Percentiles rank a stretch among this genome's conserved stretches.
These are phyloP conservation scores for Colletotrichum magnum DNA, from an alignment of 2,329 filamentous ascomycete species.

Conservation along the genomic window DNA sequence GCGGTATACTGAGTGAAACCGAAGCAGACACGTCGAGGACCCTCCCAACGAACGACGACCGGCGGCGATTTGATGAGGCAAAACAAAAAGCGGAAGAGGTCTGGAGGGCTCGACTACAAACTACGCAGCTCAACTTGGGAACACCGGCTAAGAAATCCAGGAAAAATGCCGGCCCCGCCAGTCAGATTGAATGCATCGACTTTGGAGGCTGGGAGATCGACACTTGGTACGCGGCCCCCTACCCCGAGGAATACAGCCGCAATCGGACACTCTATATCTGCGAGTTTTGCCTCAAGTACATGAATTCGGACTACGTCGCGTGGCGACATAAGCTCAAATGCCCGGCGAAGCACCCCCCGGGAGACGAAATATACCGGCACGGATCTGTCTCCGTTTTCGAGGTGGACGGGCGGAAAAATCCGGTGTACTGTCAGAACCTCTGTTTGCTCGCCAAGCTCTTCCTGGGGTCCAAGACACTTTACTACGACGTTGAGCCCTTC, in stretches of 20 bases:
- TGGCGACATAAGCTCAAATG: conserved; percentile 99
- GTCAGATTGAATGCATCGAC: conserved; percentile 98
- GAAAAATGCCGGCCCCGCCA: conserved; percentile 87
- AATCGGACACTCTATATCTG: conserved; percentile 98
- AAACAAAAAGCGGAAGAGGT: conserved; percentile 93
- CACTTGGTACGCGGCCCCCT: conserved; percentile 98
- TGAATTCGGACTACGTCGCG: conserved; percentile 98
- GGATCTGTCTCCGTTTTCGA: conserved; percentile 95
- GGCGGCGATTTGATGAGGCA: conserved; percentile 89
- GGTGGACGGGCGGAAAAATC: conserved; percentile 96
- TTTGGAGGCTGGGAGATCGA: conserved; percentile 99
- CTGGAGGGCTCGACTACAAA: conserved; percentile 79
- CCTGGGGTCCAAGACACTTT: conserved; percentile 97
- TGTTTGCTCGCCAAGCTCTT: conserved; percentile 97
- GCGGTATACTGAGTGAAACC: conserved; percentile 88
- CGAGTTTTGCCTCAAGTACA: conserved; percentile 99
- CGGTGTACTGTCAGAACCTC: conserved; percentile 98
- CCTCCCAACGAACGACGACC: conserved; percentile 83
- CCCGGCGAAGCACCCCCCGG: conserved; percentile 94
- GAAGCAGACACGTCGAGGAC: conserved; percentile 95
- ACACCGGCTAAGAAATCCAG: conserved; percentile 75
- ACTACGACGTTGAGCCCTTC: conserved; percentile 98
- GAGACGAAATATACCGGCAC: conserved; percentile 97
- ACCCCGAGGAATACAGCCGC: conserved; percentile 97
- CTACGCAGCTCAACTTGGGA: conserved; percentile 74